Base-by-base conservation (phyloP, 495 filamentous ascomycete genomes). In the Rostrohypoxylon terebratum region DNA sequence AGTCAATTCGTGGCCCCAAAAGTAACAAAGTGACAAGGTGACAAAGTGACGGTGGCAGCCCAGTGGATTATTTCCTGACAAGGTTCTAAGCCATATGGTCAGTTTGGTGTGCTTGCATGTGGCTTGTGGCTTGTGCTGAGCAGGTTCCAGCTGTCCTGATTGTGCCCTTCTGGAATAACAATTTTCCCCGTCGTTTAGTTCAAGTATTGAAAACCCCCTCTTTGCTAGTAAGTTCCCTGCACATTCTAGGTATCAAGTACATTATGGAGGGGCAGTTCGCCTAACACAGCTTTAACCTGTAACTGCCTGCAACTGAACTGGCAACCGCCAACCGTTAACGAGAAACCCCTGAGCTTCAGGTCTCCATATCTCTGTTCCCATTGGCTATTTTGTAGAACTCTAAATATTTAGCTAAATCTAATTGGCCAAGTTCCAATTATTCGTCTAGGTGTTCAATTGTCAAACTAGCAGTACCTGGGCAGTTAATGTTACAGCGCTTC, bases 371-470 rank as follows among this genome's bases (percentile, higher is more conserved):
- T 25, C 20, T 69, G 20, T 47, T 68, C 58, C 18, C 23, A 55
- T 68, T 68, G 61, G 55, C 44, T 14, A 21, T 58, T 25, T 5
- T 28, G n/a, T 38, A 34, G 16, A 54, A 42, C 33, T 59, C 59
- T 21, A 21, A 48, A 42, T 25, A 2, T 58, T 58, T 63, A 58
- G 18, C 40, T 25, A 38, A 20, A 59, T 63, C 50, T 63, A 55
- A 71, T 71, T 73, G 70, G 71, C 50, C 40, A 16, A 40, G 25
- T 20, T 54, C 14, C 44, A 42, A 34, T 59, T 45, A 66, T 63
- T 66, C 21, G 72, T 77, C 62, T 67, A 75, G 69, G 68, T 75
- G 75, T 75, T 69, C 72, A 77, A 69, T 75, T 72, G 71, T 28
- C 28, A 28, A 28, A 28, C 28, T 28, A 28, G 28, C 28, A 28